These are phyloP conservation scores for Pelargonium nanum DNA, from an alignment of 345 rosid species.

Conservation along the genomic window DNA sequence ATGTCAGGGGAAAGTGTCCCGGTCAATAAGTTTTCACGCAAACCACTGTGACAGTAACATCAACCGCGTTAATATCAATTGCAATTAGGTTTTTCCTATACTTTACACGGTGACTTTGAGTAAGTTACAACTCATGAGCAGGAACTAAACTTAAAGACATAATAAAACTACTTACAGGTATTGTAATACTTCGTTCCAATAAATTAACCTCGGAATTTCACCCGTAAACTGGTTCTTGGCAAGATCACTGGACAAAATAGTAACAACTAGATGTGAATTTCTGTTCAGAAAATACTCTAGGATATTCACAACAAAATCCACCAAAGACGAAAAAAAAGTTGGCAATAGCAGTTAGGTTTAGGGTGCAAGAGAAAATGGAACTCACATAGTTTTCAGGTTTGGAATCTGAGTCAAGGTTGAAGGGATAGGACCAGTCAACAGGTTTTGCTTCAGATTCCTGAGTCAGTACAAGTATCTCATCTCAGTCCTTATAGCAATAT, in stretches of 20 bases:
- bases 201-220: slow-evolving; percentile 76
- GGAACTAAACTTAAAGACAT: not conserved
- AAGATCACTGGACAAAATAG: slow-evolving; percentile 45
- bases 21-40: slow-evolving; percentile 66
- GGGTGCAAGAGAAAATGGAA: not conserved
- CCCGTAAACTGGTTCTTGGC: slow-evolving; percentile 73
- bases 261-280: not conserved
- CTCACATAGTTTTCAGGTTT: slow-evolving; percentile 73
- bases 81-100: not conserved
- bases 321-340: no score
- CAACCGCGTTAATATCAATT: not conserved
- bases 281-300: no score
- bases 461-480: not conserved
- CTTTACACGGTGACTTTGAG: no score
- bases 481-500: not conserved
- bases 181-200: slow-evolving; percentile 95
- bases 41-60: slow-evolving; percentile 38
- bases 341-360: no score
- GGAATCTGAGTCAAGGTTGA: slow-evolving; percentile 88
- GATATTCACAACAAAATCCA: no score
- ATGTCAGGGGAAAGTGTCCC: slow-evolving; percentile 80
- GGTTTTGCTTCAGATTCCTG: slow-evolving; percentile 82
- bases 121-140: no score
- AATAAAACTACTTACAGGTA: slow-evolving; percentile 52
- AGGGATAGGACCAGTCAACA: slow-evolving; percentile 82